Percentiles rank a stretch among this genome's conserved stretches.
Evolutionary conservation across 2,329 filamentous ascomycete species (phyloP).

Genomic region (Colletotrichum destructivum): DNA sequence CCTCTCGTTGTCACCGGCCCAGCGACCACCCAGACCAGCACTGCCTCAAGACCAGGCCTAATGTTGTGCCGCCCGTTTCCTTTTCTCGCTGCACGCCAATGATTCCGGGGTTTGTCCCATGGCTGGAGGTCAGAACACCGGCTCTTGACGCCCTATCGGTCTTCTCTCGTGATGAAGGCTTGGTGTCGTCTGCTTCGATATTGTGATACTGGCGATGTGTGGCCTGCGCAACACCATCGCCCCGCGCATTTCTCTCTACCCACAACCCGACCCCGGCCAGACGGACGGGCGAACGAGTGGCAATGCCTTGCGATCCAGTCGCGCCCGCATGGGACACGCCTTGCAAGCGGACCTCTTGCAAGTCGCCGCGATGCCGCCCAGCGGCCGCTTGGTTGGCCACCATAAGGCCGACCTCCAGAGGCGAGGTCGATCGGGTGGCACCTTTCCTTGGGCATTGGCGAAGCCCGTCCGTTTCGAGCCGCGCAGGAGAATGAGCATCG

Average conservation of each 20-base stretch:
- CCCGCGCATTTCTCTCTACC: constrained; percentile 24
- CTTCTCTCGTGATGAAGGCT: constrained; percentile 4
- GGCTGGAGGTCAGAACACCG: neutral
- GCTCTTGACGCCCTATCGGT: constrained; percentile 15
- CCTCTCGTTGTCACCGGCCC: constrained; percentile 50
- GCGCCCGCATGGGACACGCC: constrained; percentile 23
- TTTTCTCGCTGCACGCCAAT: constrained; percentile 1
- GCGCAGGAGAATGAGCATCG: constrained; percentile 3
- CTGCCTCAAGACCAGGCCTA: constrained; percentile 47
- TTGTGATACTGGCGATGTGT: constrained; percentile 20
- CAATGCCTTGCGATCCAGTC: constrained; percentile 23
- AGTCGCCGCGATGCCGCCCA: constrained; percentile 40
- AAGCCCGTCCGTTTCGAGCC: constrained; percentile 31
- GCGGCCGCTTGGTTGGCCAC: constrained; percentile 40
- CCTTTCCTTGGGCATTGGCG: constrained; percentile 19
- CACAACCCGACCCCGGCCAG: neutral
- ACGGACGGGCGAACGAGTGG: constrained; percentile 11
- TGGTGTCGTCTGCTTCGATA: neutral
- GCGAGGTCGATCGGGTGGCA: constrained; percentile 31
- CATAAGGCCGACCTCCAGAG: constrained; percentile 17
- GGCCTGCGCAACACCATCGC: constrained; percentile 31
- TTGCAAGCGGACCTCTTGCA: constrained; percentile 25
- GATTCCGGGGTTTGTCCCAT: neutral
- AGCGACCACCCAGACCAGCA: constrained; percentile 47
- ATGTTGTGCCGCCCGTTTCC: constrained; percentile 14